Evolutionary conservation across 495 filamentous ascomycete genomes (phyloP).

Genomic region (Penicillium antarcticum): DNA sequence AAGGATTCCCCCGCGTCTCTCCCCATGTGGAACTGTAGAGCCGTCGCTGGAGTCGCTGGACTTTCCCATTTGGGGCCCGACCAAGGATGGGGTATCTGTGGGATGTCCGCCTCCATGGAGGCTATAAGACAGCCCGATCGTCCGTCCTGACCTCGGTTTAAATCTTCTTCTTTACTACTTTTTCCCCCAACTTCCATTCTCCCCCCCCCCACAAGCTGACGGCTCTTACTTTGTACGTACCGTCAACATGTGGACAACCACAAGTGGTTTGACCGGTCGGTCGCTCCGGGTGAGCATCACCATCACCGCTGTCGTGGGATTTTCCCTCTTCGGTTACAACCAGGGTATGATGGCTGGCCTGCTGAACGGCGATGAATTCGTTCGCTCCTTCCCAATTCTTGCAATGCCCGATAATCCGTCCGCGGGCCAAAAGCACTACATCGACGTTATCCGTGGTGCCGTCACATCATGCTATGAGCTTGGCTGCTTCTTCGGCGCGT

Average conservation of each 20-base stretch:
- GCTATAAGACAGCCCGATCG: constrained; percentile 11
- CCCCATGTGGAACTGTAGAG: constrained; percentile 4
- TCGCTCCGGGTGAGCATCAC: constrained; percentile 23
- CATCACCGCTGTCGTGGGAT: constrained; percentile 20
- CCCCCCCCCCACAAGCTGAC: constrained; percentile 1
- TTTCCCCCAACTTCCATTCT: neutral
- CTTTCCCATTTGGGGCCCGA: constrained; percentile 9
- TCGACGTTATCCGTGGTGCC: constrained; percentile 25
- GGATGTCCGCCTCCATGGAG: constrained; percentile 6
- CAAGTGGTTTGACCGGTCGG: constrained; percentile 14
- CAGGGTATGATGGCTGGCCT: constrained; percentile 27
- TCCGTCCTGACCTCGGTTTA: neutral
- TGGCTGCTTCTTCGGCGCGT: constrained; percentile 53
- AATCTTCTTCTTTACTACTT: neutral
- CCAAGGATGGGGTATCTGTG: neutral
- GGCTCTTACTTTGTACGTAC: constrained; percentile 10
- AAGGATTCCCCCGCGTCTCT: constrained; percentile 6
- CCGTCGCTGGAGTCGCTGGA: constrained; percentile 14
- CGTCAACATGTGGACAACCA: constrained; percentile 26
- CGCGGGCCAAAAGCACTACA: constrained; percentile 1
- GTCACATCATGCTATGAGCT: constrained; percentile 53
- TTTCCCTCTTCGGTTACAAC: constrained; percentile 27
- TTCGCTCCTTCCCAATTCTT: constrained; percentile 12
- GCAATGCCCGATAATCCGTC: constrained; percentile 4
- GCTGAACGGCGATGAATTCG: constrained; percentile 18